A percentile compares a stretch with the other conserved stretches of the same genome.
These are phyloP conservation scores for Nymphaea thermarum DNA, from an alignment of 164 flowering plant species.

Conservation along the genomic window DNA sequence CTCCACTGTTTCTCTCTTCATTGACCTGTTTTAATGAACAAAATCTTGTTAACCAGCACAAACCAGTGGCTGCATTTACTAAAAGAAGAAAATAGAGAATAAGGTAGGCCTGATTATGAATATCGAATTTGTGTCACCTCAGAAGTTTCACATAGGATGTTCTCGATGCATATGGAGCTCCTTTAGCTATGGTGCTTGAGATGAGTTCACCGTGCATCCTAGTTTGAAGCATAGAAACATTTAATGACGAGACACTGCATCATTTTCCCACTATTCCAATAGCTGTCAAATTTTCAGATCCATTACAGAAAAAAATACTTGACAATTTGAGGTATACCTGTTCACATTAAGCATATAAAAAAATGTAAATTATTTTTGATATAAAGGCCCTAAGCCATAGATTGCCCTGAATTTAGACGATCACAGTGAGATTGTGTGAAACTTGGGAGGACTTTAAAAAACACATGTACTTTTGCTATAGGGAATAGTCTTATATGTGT, in stretches of 20 bases:
- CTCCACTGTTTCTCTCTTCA: conserved; percentile 92
- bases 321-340: background rate
- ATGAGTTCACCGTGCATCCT: conserved; percentile 99
- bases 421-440: too few species aligned
- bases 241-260: background rate
- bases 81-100: background rate
- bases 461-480: background rate
- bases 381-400: too few species aligned
- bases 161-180: conserved; percentile 89
- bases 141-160: conserved; percentile 84
- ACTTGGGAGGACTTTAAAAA: background rate
- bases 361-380: background rate
- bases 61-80: background rate
- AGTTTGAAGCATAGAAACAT: conserved; percentile 11
- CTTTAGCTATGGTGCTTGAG: conserved; percentile 80
- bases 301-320: too few species aligned
- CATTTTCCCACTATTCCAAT: background rate
- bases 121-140: conserved; percentile 29
- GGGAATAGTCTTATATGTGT: too few species aligned
- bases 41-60: background rate
- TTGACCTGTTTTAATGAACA: conserved; percentile 52
- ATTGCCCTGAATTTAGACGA: too few species aligned
- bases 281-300: background rate
- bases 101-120: background rate
- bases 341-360: background rate